Evolutionary conservation across 306 rosid species (phyloP), one percentile per base, ranked within the genome.

Genomic region (Prunus salicina): DNA sequence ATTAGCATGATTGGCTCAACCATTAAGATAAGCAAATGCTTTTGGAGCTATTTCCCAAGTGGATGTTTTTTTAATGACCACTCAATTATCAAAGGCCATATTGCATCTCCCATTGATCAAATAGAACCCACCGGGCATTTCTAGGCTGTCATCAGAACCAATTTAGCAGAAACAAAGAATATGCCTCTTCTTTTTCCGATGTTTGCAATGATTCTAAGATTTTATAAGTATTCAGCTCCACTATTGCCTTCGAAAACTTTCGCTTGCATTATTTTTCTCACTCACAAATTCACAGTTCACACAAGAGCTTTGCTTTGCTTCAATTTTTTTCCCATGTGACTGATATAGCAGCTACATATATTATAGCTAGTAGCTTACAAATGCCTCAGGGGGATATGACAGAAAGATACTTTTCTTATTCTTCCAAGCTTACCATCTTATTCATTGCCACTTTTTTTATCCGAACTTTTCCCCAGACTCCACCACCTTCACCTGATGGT

Each of bases 171-270:
- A 60, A 45, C 57, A 45, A 64, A 71, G 81, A 76, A 84, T 81
- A 73, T 86, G 61, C 73, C 6, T 8, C 30, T 30, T 34, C 47
- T 1, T 8, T 2, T 1, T 6, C 64, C 88, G 93, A 15, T 70
- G 6, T 1, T 0, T 0, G 0, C 89, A 34, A 85, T 24, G 84
- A 27, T 47, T 2, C 14, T 45, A 12, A 1, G 27, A 15, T 25
- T 9, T 47, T 89, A 85, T 87, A 87, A 78, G 12, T 77, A 34
- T 72, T 22, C 41, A 57, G 28, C 30, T 53, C 60, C 74, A 10
- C 25, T 22, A 1, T 2, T 77, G 52, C 62, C 24, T 12, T 5
- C 5, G 38, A 71, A 83, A 85, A 79, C 1, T 64, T 89, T 87
- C 76, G 80, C 74, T 52, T 30, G 9, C 64, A 73, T 61, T 46